These are phyloP conservation scores for Phlebiopsis gigantea DNA, from an alignment of 768 basidiomycete species.

Conservation along the genomic window DNA sequence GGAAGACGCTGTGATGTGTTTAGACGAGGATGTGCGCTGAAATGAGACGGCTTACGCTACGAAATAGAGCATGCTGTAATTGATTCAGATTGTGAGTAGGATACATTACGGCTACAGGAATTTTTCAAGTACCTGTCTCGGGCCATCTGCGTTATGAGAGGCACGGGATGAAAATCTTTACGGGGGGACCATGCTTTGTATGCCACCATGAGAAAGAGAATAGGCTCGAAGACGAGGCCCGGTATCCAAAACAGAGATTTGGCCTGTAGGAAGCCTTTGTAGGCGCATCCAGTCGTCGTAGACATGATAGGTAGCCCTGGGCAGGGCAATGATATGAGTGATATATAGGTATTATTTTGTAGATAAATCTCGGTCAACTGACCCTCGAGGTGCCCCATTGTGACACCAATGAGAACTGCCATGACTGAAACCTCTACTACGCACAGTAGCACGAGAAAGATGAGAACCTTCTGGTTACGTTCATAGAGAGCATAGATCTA, in stretches of 20 bases:
- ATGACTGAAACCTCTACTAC: conserved; percentile 7
- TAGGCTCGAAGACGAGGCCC: conserved; percentile 19
- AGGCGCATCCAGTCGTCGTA: conserved; percentile 16
- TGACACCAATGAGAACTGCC: conserved; percentile 10
- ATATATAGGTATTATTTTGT: too few relatives aligned
- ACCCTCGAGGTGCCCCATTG: conserved; percentile 5
- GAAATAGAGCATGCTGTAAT: conserved; percentile 16
- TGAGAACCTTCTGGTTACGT: conserved; percentile 4
- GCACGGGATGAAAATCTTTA: not conserved
- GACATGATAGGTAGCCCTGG: not conserved
- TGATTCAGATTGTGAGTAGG: not conserved
- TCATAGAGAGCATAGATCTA: conserved; percentile 15
- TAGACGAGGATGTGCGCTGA: too few relatives aligned
- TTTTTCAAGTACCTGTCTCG: conserved; percentile 9
- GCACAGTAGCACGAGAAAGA: conserved; percentile 3
- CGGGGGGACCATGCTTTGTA: conserved; percentile 9
- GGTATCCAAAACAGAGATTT: conserved; percentile 22
- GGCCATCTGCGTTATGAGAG: conserved; percentile 3
- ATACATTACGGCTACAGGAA: not conserved
- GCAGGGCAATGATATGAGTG: too few relatives aligned
- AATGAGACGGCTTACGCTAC: conserved; percentile 11
- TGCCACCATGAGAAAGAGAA: conserved; percentile 19
- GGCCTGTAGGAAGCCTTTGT: conserved; percentile 14
- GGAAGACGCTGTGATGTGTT: conserved; percentile 14
- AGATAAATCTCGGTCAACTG: not conserved